These are phyloP conservation scores for Colletotrichum sp. DNA, from an alignment of 2,329 filamentous ascomycete species.

Conservation along the genomic window DNA sequence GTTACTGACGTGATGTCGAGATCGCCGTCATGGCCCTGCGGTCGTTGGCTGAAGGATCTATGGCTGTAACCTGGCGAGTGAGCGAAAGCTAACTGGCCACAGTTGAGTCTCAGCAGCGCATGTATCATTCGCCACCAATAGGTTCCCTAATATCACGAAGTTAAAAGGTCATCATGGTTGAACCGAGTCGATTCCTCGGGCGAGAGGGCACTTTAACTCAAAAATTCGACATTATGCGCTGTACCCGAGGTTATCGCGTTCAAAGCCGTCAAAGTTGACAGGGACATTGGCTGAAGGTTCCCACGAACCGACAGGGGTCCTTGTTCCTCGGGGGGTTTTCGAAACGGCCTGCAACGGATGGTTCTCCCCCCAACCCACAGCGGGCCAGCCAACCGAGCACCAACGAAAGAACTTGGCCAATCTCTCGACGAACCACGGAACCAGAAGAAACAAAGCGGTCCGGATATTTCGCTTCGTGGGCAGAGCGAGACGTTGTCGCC, in stretches of 20 bases:
- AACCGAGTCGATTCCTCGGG: background rate
- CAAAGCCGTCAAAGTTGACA: background rate
- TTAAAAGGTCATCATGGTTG: background rate
- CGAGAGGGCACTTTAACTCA: background rate
- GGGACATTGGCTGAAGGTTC: background rate
- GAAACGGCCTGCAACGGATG: constrained; percentile 8
- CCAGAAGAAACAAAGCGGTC: background rate
- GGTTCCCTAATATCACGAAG: fast-evolving
- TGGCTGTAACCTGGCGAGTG: background rate
- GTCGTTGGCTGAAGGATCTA: background rate
- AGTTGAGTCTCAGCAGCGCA: background rate
- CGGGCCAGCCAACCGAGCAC: background rate
- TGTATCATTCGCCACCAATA: background rate
- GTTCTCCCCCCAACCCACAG: background rate
- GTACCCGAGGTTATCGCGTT: background rate
- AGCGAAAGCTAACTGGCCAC: background rate
- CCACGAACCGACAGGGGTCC: background rate
- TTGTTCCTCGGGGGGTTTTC: background rate
- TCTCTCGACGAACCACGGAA: background rate
- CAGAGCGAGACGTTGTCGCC: background rate
- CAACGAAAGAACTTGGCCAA: background rate
- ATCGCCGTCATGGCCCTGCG: background rate
- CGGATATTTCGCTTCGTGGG: background rate
- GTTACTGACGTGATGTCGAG: background rate
- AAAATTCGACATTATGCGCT: background rate